Conservation (phyloP, 345 rosid genomes). For the Diplotaxis tenuifolia region DNA sequence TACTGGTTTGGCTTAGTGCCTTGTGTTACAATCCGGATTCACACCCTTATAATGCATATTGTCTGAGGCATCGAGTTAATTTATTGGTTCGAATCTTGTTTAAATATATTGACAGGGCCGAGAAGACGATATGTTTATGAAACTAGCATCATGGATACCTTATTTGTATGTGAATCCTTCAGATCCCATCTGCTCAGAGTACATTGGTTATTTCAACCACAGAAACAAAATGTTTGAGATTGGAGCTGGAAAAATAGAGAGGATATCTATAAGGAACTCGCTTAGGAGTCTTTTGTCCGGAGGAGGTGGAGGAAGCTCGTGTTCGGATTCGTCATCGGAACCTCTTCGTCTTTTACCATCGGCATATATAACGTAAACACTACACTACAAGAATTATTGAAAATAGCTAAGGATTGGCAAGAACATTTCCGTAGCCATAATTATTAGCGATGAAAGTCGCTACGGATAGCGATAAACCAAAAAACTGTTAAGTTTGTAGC, state of each 20-base stretch:
- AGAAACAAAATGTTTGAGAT: slow-evolving; percentile 50
- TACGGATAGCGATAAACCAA: too few relatives aligned
- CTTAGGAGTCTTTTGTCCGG: slow-evolving; percentile 39
- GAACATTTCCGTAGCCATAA: too few relatives aligned
- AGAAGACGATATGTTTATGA: slow-evolving; percentile 23
- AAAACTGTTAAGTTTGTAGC: too few relatives aligned
- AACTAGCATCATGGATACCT: slow-evolving; percentile 47
- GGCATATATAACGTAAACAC: slow-evolving; percentile 45
- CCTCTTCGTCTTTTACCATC: slow-evolving; percentile 57
- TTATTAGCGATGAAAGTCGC: too few relatives aligned
- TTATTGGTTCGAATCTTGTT: neutral
- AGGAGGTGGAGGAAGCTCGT: neutral
- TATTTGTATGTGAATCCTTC: slow-evolving; percentile 49
- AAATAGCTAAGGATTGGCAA: too few relatives aligned
- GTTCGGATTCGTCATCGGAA: slow-evolving; percentile 2
- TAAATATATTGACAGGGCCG: slow-evolving; percentile 5
- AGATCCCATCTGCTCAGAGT: slow-evolving; percentile 57
- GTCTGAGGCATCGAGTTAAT: too few relatives aligned
- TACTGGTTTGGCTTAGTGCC: neutral
- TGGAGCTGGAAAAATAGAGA: slow-evolving; percentile 47
- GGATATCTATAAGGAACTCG: slow-evolving; percentile 37
- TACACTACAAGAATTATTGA: neutral
- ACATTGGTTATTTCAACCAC: slow-evolving; percentile 53
- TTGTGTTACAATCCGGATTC: neutral
- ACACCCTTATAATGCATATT: neutral